phyloP scores from a whole-genome alignment of 2,329 filamentous ascomycete genomes.

The Ceratocystis albifundus region DNA sequence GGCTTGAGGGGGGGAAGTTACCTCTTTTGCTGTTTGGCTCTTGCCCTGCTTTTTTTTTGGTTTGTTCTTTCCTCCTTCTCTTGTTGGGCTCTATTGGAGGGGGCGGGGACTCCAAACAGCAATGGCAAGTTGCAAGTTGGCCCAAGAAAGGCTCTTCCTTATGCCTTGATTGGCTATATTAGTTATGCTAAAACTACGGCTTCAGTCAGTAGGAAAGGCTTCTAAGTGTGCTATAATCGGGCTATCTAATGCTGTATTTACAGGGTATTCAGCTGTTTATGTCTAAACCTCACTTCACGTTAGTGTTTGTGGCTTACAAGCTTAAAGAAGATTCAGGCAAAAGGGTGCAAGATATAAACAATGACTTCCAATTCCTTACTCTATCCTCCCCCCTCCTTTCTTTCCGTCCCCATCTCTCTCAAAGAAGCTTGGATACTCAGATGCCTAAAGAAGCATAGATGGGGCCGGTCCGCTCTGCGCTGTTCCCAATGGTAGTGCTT shows the following conservation, averaged over 20 bases:
- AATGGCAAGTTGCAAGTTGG: slow-evolving; percentile 6
- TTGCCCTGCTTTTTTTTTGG: not conserved
- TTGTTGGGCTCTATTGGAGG: not conserved
- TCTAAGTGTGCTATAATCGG: not conserved
- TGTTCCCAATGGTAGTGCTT: not conserved
- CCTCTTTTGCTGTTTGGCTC: not conserved
- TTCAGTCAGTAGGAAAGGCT: not conserved
- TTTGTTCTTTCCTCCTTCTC: not conserved
- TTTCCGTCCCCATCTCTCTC: not conserved
- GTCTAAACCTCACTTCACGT: not conserved
- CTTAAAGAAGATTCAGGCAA: not conserved
- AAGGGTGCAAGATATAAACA: not conserved
- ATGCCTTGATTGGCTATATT: not conserved
- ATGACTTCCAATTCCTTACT: not conserved
- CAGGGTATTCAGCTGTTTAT: not conserved
- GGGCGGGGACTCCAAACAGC: not conserved
- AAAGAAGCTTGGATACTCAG: slow-evolving; percentile 9
- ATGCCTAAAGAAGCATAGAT: not conserved
- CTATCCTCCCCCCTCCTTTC: not conserved
- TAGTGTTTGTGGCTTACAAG: not conserved
- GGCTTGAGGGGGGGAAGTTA: not conserved
- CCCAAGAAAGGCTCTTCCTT: not conserved
- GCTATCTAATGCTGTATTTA: not conserved
- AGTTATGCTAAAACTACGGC: not conserved
- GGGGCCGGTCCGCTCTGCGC: not conserved